Base-by-base conservation (phyloP, 495 filamentous ascomycete species). In the Podospora comata region DNA sequence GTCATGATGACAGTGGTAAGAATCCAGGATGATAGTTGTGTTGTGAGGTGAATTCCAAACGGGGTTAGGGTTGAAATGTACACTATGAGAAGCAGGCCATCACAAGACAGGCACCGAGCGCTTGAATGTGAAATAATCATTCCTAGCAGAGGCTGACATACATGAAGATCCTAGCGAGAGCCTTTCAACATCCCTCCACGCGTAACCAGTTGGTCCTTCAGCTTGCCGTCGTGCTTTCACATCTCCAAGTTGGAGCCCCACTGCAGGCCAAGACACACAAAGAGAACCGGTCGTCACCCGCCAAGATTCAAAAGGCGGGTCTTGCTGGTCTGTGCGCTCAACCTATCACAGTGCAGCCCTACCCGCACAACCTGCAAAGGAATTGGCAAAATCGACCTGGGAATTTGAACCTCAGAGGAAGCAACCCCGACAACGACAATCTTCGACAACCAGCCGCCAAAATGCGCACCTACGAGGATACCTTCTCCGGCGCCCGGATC, bases 381-480 rank as follows among this genome's bases (percentile, higher is more conserved):
- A 76, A 77, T 72, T 76, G 75, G 71, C 68, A 77, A 77, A 74
- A 73, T 77, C 75, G 73, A 70, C 72, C 64, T 58, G 55, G 67
- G 75, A 74, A 72, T 68, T 65, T 73, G 65, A 73, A 74, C 74
- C 73, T 73, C 68, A 67, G 72, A 70, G 68, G 71, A 75, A 71
- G 65, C 73, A 73, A 69, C 73, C 68, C 72, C 72, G 72, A 76
- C 67, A 75, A 70, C 75, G 77, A 74, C 75, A 80, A 72, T 48
- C 65, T 67, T 76, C 76, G 74, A 75, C 74, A 73, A 75, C 68
- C 71, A 78, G 82, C 85, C 85, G 84, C 85, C 89, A 92, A 83
- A 81, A 96, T 96, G 92, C 90, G 92, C 87, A 96, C 92, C 84
- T 97, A 96, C 93, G 93, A 97, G 87, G 94, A 97, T 84, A 88